Base-by-base conservation (phyloP, 768 basidiomycete genomes). In the Podaxis mareebaensis region DNA sequence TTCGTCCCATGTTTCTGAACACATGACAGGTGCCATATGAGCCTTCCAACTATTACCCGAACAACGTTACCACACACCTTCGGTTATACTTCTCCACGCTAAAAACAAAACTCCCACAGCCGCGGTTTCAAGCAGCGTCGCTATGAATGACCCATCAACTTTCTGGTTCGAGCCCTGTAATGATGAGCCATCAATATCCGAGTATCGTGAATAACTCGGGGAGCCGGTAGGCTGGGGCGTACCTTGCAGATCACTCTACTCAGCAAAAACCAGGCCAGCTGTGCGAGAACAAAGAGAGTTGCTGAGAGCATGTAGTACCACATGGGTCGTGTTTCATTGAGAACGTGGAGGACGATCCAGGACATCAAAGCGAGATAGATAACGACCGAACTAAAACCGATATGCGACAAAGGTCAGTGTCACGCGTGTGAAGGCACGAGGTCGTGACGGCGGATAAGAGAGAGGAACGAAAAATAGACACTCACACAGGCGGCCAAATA, bases 21-120 rank as follows among this genome's bases (percentile, higher is more conserved):
- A 30, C 58, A 51, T 20, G 48, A 36, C 53, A 40, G 52, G 48
- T 15, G 22, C 7, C 20, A 20, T 51, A 2, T 13, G 15, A 66
- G 48, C 12, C 10, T 11, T 38, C 12, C n/a, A 64, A 55, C 38
- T 48, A n/a, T 5, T 22, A 53, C n/a, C n/a, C 44, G n/a, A 15
- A 0, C 33, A 58, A 36, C 17, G 10, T 39, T 20, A 17, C 48
- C 15, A 77, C 84, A 55, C 63, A 88, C 92, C 92, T 86, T 96
- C 94, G 17, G 94, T 95, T 62, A 95, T 93, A 72, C 88, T 88
- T 74, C 81, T 80, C 95, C 95, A 96, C n/a, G 85, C 93, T 15
- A 88, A 71, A 72, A 85, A 95, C 20, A 96, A 65, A 3, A 85
- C 76, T 11, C 78, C 83, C 1, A 96, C 85, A 0, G 90, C 76